Conservation (phyloP, 2,329 filamentous ascomycete species). For the Geosmithia putterillii region DNA sequence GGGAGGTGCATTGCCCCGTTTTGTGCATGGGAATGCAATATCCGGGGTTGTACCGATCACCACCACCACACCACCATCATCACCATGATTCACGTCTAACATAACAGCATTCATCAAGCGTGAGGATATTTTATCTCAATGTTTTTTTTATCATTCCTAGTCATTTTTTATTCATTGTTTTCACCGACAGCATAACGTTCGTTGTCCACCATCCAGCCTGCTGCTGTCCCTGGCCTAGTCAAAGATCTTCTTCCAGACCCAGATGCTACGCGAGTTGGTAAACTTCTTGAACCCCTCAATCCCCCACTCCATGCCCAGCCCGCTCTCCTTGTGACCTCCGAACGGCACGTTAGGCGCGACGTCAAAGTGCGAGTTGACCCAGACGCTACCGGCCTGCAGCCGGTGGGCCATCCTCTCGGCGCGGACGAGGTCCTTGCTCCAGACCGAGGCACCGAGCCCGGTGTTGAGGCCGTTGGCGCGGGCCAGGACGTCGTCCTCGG, state of each 20-base stretch:
- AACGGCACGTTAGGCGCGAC: slow-evolving; percentile 25
- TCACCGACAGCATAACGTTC: no score
- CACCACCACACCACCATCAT: no score
- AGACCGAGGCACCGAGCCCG: slow-evolving; percentile 46
- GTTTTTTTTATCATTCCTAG: no score
- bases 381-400: slow-evolving; percentile 46
- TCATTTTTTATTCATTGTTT: no score
- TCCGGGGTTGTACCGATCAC: no score
- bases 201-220: no score
- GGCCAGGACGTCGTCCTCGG: slow-evolving; percentile 45
- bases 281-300: slow-evolving; percentile 21
- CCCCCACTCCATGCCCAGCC: slow-evolving; percentile 33
- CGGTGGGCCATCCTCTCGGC: slow-evolving; percentile 39
- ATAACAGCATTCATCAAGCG: no score
- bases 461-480: slow-evolving; percentile 40
- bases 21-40: no score
- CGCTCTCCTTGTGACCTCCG: slow-evolving; percentile 38
- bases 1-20: slow-evolving; percentile 13
- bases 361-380: slow-evolving; percentile 41
- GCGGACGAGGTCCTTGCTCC: slow-evolving; percentile 35
- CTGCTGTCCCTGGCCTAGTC: no score
- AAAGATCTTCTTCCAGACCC: slow-evolving; percentile 2
- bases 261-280: slow-evolving; percentile 11
- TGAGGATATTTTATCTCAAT: no score
- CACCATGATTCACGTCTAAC: no score